Evolutionary conservation across 164 flowering plant species (phyloP).

Genomic region (Stephania yunnanensis): DNA sequence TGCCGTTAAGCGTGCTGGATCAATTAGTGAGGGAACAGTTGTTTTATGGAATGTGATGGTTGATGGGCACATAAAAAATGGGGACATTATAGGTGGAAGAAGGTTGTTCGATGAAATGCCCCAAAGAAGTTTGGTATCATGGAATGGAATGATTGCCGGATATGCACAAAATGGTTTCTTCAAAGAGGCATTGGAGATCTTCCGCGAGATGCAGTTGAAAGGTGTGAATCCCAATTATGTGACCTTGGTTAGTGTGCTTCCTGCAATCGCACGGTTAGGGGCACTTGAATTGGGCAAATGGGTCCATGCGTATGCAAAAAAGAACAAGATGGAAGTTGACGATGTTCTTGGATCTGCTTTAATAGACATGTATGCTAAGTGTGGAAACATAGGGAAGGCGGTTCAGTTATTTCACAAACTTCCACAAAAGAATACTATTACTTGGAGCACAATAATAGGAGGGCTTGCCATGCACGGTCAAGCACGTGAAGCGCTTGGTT

Average conservation of each 20-base stretch:
- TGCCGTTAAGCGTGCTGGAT: slow-evolving; percentile 9
- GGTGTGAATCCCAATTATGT: slow-evolving; percentile 47
- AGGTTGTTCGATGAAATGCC: slow-evolving; percentile 52
- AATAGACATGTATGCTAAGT: slow-evolving; percentile 59
- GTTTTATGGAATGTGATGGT: slow-evolving; percentile 69
- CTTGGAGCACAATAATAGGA: slow-evolving; percentile 52
- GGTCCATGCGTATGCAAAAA: slow-evolving; percentile 51
- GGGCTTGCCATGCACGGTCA: slow-evolving; percentile 56
- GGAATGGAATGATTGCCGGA: slow-evolving; percentile 65
- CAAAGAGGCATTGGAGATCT: slow-evolving; percentile 49
- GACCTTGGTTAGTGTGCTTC: slow-evolving; percentile 53
- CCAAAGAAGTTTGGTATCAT: slow-evolving; percentile 54
- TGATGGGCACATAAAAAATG: slow-evolving; percentile 47
- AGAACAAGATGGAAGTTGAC: slow-evolving; percentile 35
- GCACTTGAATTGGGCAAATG: slow-evolving; percentile 54
- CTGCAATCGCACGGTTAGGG: slow-evolving; percentile 48
- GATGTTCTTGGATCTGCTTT: slow-evolving; percentile 60
- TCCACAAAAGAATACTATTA: slow-evolving; percentile 28
- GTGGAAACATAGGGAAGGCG: slow-evolving; percentile 57
- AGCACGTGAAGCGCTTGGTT: slow-evolving; percentile 39
- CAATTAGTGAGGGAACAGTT: slow-evolving; percentile 29
- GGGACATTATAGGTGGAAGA: slow-evolving; percentile 34
- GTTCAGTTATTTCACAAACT: slow-evolving; percentile 39
- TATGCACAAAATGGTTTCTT: slow-evolving; percentile 50
- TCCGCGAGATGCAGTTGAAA: slow-evolving; percentile 46